A percentile compares a stretch with the other conserved stretches of the same genome.
phyloP scores from a whole-genome alignment of 83 land plant species.

The Picea abies region DNA sequence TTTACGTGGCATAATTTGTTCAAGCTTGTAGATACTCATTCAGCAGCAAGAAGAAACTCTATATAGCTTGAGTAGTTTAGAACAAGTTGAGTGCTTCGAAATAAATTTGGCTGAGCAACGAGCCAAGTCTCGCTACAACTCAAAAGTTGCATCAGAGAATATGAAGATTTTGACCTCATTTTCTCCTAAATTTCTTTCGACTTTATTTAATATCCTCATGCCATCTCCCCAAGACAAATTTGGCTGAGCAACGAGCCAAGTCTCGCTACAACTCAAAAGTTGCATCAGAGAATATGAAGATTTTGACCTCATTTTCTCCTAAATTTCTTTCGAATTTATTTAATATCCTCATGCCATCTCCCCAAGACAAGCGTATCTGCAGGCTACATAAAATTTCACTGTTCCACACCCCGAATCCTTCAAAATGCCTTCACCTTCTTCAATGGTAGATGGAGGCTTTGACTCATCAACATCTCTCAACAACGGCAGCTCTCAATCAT shows the following conservation, averaged over 20 bases:
- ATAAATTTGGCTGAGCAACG: slow-evolving; percentile 31
- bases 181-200: slow-evolving; percentile 57
- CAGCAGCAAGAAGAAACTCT: slow-evolving; percentile 41
- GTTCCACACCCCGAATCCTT: too few species aligned
- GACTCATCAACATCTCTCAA: too few species aligned
- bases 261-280: slow-evolving; percentile 52
- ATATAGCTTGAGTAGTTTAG: slow-evolving; percentile 3
- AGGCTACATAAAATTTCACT: too few species aligned
- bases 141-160: slow-evolving; percentile 52
- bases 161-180: slow-evolving; percentile 53
- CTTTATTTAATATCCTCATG: slow-evolving; percentile 48
- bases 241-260: slow-evolving; percentile 48
- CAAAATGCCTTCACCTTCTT: too few species aligned
- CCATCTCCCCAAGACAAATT: slow-evolving; percentile 59
- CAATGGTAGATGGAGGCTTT: too few species aligned
- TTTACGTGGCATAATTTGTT: slow-evolving; percentile 78
- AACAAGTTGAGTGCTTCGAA: slow-evolving; percentile 7
- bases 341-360: slow-evolving; percentile 44
- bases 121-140: slow-evolving; percentile 57
- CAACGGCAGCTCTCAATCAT: too few species aligned
- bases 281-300: slow-evolving; percentile 57
- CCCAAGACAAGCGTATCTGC: slow-evolving; percentile 68
- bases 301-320: slow-evolving; percentile 50
- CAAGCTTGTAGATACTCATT: slow-evolving; percentile 62
- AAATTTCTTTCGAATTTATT: slow-evolving; percentile 61